These are phyloP conservation scores for Blastomyces gilchristii DNA, from an alignment of 2,329 filamentous ascomycete genomes.

Conservation along the genomic window DNA sequence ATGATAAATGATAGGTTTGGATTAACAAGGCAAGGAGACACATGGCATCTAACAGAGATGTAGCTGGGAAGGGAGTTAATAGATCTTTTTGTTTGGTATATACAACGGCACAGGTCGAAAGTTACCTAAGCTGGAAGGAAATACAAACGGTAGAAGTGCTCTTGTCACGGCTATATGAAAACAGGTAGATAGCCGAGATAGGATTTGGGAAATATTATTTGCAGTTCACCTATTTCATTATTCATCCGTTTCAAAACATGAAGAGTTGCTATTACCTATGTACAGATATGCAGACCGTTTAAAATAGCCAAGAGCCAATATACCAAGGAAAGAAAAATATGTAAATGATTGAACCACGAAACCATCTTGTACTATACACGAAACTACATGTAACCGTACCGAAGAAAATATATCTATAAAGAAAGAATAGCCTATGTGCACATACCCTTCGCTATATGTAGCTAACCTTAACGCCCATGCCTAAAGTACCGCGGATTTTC, in stretches of 20 bases:
- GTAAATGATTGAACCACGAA: neutral
- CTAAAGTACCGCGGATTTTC: conserved; percentile 73
- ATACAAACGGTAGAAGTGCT: neutral
- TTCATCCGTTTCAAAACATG: neutral
- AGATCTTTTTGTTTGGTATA: neutral
- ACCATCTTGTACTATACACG: neutral
- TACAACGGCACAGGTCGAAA: neutral
- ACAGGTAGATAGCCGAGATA: neutral
- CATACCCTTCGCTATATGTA: conserved; percentile 56
- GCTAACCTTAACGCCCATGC: conserved; percentile 95
- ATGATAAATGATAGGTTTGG: neutral
- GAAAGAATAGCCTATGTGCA: neutral
- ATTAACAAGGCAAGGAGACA: neutral
- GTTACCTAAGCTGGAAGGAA: neutral
- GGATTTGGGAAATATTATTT: neutral
- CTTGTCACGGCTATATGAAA: neutral
- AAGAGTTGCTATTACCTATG: neutral
- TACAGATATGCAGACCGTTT: neutral
- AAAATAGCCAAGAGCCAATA: neutral
- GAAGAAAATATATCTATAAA: neutral
- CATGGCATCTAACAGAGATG: neutral
- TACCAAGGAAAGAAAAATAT: neutral
- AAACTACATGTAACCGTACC: neutral
- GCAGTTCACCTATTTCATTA: neutral
- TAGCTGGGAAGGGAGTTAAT: neutral